Conservation (phyloP, 2,329 filamentous ascomycete species). For the Berkeleyomyces basicola region DNA sequence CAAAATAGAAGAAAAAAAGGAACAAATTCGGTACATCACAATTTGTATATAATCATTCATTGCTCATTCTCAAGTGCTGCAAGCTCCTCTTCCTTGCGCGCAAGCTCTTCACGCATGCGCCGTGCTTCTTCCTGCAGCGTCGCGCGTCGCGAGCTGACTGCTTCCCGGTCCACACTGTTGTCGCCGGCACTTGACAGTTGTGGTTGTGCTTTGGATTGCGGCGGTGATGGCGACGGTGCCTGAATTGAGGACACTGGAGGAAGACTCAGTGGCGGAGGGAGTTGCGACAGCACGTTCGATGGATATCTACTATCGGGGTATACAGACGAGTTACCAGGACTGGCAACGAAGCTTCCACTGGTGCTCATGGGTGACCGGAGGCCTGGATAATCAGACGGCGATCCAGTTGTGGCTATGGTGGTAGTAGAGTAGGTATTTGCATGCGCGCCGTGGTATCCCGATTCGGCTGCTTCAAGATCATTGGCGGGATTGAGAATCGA, state of each 20-base stretch:
- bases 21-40: neutral
- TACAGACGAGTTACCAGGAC: conserved; percentile 1
- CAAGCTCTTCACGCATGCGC: conserved; percentile 54
- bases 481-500: conserved; percentile 50
- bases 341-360: conserved; percentile 2
- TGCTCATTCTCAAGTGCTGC: conserved; percentile 24
- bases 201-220: neutral
- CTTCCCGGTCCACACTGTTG: conserved; percentile 9
- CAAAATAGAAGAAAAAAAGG: neutral
- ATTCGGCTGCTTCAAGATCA: conserved; percentile 5
- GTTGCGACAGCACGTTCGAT: neutral
- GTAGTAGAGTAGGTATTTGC: conserved; percentile 5
- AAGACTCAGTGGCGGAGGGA: neutral
- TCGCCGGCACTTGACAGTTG: neutral
- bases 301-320: neutral
- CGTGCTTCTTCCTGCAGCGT: conserved; percentile 58
- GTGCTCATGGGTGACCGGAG: conserved; percentile 7
- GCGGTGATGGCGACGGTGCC: neutral
- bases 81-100: conserved; percentile 58
- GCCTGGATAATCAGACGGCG: conserved; percentile 3
- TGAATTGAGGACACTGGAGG: neutral
- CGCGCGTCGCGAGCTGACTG: conserved; percentile 39
- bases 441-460: conserved; percentile 1
- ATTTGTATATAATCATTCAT: conserved; percentile 7
- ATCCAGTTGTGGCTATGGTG: neutral